Conservation (phyloP, 2,329 filamentous ascomycete species). For the Scopulariopsis brevicaulis region DNA sequence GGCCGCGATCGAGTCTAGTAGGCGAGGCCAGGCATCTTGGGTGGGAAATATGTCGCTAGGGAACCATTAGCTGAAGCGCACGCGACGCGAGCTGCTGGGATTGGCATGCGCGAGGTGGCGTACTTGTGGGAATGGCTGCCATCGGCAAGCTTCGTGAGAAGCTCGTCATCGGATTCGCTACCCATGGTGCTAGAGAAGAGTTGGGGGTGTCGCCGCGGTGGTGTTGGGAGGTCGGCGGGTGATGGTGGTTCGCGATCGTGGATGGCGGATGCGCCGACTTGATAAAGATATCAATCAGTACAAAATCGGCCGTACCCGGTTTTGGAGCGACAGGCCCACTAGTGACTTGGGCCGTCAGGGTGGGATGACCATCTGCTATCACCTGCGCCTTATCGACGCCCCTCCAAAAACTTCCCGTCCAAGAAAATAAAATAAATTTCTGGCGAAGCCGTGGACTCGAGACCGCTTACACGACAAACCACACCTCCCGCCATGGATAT, state of each 20-base stretch:
- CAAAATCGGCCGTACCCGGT: not conserved
- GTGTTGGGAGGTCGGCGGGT: not conserved
- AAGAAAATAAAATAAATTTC: not conserved
- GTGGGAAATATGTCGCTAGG: constrained; percentile 2
- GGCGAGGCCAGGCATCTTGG: not conserved
- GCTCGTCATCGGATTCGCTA: not conserved
- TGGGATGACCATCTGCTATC: not conserved
- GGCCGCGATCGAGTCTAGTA: not conserved
- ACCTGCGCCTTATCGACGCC: not conserved
- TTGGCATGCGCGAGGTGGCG: not conserved
- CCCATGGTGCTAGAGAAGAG: not conserved
- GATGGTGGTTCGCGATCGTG: not conserved
- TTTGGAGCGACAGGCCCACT: not conserved
- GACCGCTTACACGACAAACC: not conserved
- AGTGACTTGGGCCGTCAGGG: not conserved
- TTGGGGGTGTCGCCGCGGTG: not conserved
- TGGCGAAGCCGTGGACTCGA: not conserved
- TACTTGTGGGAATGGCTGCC: constrained; percentile 3
- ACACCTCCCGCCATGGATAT: constrained; percentile 47
- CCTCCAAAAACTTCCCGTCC: not conserved
- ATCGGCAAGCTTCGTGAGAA: constrained; percentile 3
- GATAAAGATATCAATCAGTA: not conserved
- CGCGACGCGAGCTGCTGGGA: not conserved
- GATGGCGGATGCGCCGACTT: not conserved
- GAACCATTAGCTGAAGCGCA: not conserved